Conservation (phyloP, 768 basidiomycete species). For the Pisolithus microcarpus region DNA sequence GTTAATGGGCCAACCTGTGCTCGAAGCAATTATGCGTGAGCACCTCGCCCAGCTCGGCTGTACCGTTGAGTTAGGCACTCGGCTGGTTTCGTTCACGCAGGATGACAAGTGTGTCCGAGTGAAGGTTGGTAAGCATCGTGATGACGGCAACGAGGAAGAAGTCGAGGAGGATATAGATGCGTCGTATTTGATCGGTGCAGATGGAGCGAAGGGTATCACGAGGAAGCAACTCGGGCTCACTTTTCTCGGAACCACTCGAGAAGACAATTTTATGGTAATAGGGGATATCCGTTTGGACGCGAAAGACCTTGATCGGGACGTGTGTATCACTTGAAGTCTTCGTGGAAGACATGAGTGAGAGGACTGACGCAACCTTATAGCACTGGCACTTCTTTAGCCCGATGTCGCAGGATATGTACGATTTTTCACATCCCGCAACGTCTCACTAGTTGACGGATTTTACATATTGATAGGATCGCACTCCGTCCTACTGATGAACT, state of each 20-base stretch:
- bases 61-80: too few species aligned
- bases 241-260: conserved; percentile 35
- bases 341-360: background rate
- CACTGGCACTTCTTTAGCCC: conserved; percentile 19
- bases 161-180: conserved; percentile 19
- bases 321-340: conserved; percentile 2
- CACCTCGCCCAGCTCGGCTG: too few species aligned
- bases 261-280: conserved; percentile 20
- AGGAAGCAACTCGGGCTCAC: conserved; percentile 35
- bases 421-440: background rate
- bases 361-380: conserved; percentile 4
- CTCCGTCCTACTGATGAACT: conserved; percentile 14
- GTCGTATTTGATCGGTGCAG: conserved; percentile 36
- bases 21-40: conserved; percentile 19
- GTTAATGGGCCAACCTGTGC: conserved; percentile 18
- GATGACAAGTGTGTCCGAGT: conserved; percentile 3
- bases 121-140: conserved; percentile 17
- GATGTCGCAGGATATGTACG: background rate
- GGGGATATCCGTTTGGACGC: conserved; percentile 31
- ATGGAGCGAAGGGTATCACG: conserved; percentile 30
- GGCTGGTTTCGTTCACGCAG: too few species aligned
- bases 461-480: conserved; percentile 6
- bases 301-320: conserved; percentile 24
- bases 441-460: background rate
- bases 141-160: conserved; percentile 38